phyloP scores from a whole-genome alignment of 2,329 filamentous ascomycete species.

The Venturia asperata region DNA sequence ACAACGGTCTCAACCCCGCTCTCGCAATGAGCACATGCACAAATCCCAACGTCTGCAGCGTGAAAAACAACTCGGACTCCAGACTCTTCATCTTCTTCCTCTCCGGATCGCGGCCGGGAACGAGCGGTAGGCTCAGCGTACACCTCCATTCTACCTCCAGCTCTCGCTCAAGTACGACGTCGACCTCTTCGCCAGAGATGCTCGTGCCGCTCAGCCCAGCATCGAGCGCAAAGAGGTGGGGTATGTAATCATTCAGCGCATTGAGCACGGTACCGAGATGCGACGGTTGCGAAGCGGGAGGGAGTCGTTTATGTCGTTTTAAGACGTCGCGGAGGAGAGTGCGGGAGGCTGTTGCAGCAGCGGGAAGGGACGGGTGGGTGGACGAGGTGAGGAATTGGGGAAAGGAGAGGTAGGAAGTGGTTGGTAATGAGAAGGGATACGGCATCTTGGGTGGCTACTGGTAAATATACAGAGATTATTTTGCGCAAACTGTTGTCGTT shows the following conservation, averaged over 20 bases:
- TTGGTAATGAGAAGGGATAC: constrained; percentile 80
- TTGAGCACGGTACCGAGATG: constrained; percentile 64
- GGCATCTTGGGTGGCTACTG: constrained; percentile 55
- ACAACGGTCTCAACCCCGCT: constrained; percentile 63
- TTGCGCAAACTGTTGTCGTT: not conserved
- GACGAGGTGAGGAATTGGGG: constrained; percentile 67
- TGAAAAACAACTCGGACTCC: constrained; percentile 77
- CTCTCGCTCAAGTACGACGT: constrained; percentile 58
- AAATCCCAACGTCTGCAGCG: constrained; percentile 68
- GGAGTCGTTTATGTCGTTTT: constrained; percentile 84
- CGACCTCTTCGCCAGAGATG: constrained; percentile 55
- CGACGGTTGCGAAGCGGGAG: constrained; percentile 59
- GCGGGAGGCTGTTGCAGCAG: constrained; percentile 74
- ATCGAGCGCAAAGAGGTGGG: constrained; percentile 74
- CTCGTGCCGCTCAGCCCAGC: constrained; percentile 56
- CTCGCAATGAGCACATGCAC: constrained; percentile 67
- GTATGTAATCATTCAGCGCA: constrained; percentile 68
- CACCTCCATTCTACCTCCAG: constrained; percentile 76
- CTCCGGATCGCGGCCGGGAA: constrained; percentile 57
- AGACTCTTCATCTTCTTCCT: constrained; percentile 66
- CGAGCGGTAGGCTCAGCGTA: constrained; percentile 45
- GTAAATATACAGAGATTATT: not conserved
- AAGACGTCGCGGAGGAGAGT: constrained; percentile 74
- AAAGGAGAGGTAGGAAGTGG: constrained; percentile 80
- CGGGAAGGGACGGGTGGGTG: constrained; percentile 82